Percentiles rank a stretch among this genome's conserved stretches.
These are phyloP conservation scores for Raphidocelis subcapitata DNA, from an alignment of 139 green algal species.

Conservation along the genomic window DNA sequence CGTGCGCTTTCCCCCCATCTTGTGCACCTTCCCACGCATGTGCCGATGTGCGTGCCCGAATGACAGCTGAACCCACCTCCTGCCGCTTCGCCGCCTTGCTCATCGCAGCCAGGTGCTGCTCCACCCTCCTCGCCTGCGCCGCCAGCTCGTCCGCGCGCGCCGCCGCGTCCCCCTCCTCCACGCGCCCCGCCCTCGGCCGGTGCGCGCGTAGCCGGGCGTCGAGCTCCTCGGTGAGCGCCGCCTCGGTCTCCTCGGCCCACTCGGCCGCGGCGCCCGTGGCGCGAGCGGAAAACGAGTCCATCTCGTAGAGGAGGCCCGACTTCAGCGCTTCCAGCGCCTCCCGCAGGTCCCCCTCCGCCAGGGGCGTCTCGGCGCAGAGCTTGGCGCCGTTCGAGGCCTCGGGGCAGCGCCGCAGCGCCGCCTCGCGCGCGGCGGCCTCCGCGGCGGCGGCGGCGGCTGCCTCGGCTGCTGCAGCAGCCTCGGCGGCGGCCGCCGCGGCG, in stretches of 20 bases:
- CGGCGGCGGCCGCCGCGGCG: constrained; percentile 9
- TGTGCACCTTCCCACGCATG: not conserved
- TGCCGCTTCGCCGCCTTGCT: constrained; percentile 40
- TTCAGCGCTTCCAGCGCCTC: constrained; percentile 19
- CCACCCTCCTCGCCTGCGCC: constrained; percentile 47
- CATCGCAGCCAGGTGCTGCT: constrained; percentile 45
- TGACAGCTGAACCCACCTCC: constrained; percentile 26
- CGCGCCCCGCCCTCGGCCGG: constrained; percentile 52
- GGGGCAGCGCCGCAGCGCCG: constrained; percentile 8
- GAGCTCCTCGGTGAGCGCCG: constrained; percentile 58
- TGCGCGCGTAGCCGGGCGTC: constrained; percentile 54
- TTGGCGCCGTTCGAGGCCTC: not conserved
- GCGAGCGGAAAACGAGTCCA: not conserved
- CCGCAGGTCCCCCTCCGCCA: constrained; percentile 24
- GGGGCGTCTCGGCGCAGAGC: constrained; percentile 9
- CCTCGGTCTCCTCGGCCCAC: constrained; percentile 28
- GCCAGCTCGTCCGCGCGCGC: constrained; percentile 52
- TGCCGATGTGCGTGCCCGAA: no score
- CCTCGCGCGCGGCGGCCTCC: not conserved
- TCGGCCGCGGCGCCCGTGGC: no score
- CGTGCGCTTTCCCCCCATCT: not conserved
- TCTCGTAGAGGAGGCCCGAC: not conserved
- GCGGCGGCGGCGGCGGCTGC: constrained; percentile 6
- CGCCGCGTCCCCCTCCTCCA: constrained; percentile 61
- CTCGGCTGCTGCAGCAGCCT: not conserved